Percentiles rank a stretch among this genome's conserved stretches.
Evolutionary conservation across 805 yeast species (phyloP).

Genomic region (Middelhovenomyces tepae): DNA sequence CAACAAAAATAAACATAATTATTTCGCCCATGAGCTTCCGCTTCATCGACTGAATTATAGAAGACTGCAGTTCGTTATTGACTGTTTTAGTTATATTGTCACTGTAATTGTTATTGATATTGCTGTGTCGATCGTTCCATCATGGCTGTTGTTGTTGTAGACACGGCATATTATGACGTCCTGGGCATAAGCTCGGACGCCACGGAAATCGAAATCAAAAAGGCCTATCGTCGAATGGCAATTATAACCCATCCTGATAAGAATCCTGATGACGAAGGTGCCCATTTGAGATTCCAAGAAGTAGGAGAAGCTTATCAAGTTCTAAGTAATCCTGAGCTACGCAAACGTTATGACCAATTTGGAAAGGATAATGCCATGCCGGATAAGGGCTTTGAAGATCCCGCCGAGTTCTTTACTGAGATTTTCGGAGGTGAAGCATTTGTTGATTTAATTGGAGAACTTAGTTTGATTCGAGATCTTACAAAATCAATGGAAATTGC

Average conservation of each 20-base stretch:
- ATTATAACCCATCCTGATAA: slow-evolving; percentile 91
- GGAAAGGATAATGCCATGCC: slow-evolving; percentile 75
- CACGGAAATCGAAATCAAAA: slow-evolving; percentile 73
- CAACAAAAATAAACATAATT: too few relatives aligned
- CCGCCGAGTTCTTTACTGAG: slow-evolving; percentile 70
- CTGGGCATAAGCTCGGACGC: slow-evolving; percentile 65
- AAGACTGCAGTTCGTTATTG: too few relatives aligned
- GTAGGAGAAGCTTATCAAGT: slow-evolving; percentile 50
- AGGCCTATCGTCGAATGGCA: slow-evolving; percentile 87
- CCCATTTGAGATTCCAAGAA: slow-evolving; percentile 77
- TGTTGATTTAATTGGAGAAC: slow-evolving; percentile 74
- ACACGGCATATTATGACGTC: slow-evolving; percentile 78
- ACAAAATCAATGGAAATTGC: slow-evolving; percentile 49
- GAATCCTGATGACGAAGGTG: slow-evolving; percentile 88
- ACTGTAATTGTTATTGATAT: too few relatives aligned
- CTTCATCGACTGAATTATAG: too few relatives aligned
- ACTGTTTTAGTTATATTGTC: too few relatives aligned
- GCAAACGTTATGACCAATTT: slow-evolving; percentile 69
- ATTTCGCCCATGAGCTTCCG: too few relatives aligned
- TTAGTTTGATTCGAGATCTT: slow-evolving; percentile 68
- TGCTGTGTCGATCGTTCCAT: too few relatives aligned
- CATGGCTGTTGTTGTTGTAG: slow-evolving; percentile 77
- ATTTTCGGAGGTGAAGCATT: slow-evolving; percentile 93
- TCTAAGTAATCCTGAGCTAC: slow-evolving; percentile 58
- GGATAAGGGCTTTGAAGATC: slow-evolving; percentile 68